A percentile compares a stretch with the other conserved stretches of the same genome.
Evolutionary conservation across 768 basidiomycete species (phyloP).

Genomic region (Crepidotus variabilis): DNA sequence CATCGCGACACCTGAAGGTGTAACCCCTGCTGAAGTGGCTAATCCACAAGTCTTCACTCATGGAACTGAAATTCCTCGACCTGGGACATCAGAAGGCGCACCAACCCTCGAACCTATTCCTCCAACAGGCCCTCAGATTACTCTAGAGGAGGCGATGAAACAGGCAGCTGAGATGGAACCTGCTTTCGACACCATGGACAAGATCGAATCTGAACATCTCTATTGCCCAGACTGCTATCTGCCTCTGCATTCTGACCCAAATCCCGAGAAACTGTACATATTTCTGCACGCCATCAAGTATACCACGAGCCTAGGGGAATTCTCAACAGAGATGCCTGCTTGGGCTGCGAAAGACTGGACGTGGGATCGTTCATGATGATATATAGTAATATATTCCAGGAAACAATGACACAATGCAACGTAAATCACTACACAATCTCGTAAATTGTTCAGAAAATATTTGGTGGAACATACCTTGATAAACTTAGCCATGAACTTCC

Average conservation of each 20-base stretch:
- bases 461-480: slow-evolving; percentile 56
- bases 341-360: slow-evolving; percentile 80
- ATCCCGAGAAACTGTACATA: slow-evolving; percentile 89
- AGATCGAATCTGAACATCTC: slow-evolving; percentile 36
- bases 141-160: slow-evolving; percentile 46
- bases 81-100: no score
- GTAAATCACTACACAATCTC: slow-evolving; percentile 17
- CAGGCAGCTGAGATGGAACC: slow-evolving; percentile 35
- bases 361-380: slow-evolving; percentile 45
- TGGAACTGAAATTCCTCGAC: slow-evolving; percentile 9
- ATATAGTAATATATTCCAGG: slow-evolving; percentile 4
- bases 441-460: not conserved
- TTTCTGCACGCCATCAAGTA: slow-evolving; percentile 91
- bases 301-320: slow-evolving; percentile 76
- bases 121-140: slow-evolving; percentile 34
- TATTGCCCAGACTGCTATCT: slow-evolving; percentile 93
- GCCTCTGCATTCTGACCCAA: slow-evolving; percentile 90
- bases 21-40: not conserved
- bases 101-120: not conserved
- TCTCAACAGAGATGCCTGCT: slow-evolving; percentile 82
- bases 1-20: not conserved
- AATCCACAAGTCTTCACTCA: slow-evolving; percentile 2
- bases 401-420: no score
- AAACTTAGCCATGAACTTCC: slow-evolving; percentile 92
- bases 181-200: slow-evolving; percentile 32